Evolutionary conservation across 1,284 basidiomycete species (phyloP).

Genomic region (Agaricales sp.): DNA sequence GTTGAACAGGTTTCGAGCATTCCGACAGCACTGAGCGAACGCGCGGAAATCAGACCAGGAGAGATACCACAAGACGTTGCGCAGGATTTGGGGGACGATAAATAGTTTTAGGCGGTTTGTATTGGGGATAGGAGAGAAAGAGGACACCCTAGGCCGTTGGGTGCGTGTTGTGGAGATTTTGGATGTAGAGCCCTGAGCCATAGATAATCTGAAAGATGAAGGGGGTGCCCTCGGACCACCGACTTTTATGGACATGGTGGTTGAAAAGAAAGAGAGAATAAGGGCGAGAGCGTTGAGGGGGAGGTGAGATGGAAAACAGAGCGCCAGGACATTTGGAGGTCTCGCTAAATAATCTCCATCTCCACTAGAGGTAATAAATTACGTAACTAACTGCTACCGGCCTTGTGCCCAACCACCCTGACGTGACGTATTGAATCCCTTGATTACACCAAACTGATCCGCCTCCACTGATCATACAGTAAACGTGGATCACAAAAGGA

Average conservation of each 20-base stretch:
- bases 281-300: background rate
- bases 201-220: background rate
- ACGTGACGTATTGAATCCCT: too few relatives aligned
- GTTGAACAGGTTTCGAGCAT: slow-evolving; percentile 34
- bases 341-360: too few relatives aligned
- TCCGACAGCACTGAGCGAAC: slow-evolving; percentile 38
- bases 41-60: slow-evolving; percentile 46
- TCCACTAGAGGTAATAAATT: too few relatives aligned
- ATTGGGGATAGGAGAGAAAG: background rate
- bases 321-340: too few relatives aligned
- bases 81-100: slow-evolving; percentile 31
- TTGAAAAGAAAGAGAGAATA: background rate
- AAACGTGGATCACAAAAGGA: too few relatives aligned
- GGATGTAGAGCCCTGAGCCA: background rate
- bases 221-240: background rate
- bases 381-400: too few relatives aligned
- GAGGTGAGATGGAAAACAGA: too few relatives aligned
- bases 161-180: background rate
- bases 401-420: too few relatives aligned
- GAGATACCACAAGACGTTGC: slow-evolving; percentile 29
- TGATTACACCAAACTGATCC: too few relatives aligned
- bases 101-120: slow-evolving; percentile 19
- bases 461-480: too few relatives aligned
- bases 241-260: background rate
- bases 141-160: background rate